phyloP scores from a whole-genome alignment of 2,329 filamentous ascomycete species.

The Akanthomyces muscarius region DNA sequence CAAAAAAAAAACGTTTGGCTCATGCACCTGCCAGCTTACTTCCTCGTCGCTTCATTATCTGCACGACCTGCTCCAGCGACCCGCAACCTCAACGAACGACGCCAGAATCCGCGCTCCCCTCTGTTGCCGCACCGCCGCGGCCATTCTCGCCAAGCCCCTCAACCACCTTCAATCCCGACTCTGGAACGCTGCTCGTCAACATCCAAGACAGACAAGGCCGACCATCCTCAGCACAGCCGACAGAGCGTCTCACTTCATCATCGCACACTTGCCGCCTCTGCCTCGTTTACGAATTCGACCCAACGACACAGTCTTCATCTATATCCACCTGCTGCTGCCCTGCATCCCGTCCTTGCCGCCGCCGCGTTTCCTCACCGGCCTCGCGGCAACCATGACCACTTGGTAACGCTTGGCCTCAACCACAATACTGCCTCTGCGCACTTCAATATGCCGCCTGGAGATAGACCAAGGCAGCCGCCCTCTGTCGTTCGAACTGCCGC shows the following conservation, averaged over 20 bases:
- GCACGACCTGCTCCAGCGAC: neutral
- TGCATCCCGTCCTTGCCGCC: constrained; percentile 3
- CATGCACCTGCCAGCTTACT: constrained; percentile 15
- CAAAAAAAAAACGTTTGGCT: neutral
- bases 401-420: constrained; percentile 8
- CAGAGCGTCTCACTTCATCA: neutral
- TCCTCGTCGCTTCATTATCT: constrained; percentile 9
- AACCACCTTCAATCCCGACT: neutral
- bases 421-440: constrained; percentile 11
- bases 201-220: neutral
- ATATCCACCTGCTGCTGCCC: constrained; percentile 1
- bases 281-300: neutral
- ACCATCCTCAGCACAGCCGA: neutral
- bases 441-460: constrained; percentile 30
- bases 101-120: constrained; percentile 4
- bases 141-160: constrained; percentile 6
- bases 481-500: constrained; percentile 57
- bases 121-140: constrained; percentile 3
- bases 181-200: constrained; percentile 7
- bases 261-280: neutral
- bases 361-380: constrained; percentile 9
- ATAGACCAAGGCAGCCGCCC: constrained; percentile 63
- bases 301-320: constrained; percentile 6
- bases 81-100: constrained; percentile 6
- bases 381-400: constrained; percentile 11